Base-by-base conservation (phyloP, 192 early-diverging fungal species). In the Chytriomyces sp. region DNA sequence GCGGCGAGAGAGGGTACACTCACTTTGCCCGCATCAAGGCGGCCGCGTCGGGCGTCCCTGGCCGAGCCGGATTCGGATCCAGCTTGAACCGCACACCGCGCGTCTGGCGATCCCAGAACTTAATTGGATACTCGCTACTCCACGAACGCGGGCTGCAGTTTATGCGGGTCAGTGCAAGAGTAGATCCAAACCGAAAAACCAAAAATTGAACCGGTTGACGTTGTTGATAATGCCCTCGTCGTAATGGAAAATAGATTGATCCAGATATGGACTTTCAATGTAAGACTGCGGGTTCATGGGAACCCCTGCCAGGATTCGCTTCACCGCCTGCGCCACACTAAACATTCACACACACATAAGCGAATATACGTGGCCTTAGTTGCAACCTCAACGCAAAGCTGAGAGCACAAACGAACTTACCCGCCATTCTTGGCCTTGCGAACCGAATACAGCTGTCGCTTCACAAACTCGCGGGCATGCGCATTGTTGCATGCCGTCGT, bases 361-460 rank as follows among this genome's bases (percentile, higher is more conserved):
- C 0, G 25, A 52, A 7, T 26, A n/a, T n/a, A n/a, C n/a, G n/a
- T n/a, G n/a, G n/a, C n/a, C n/a, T n/a, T n/a, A n/a, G n/a, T n/a
- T n/a, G n/a, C n/a, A n/a, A n/a, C n/a, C n/a, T n/a, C n/a, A n/a
- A n/a, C n/a, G n/a, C n/a, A n/a, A n/a, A n/a, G n/a, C n/a, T n/a
- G n/a, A n/a, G n/a, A n/a, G n/a, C n/a, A n/a, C n/a, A n/a, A n/a
- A n/a, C n/a, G 25, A 25, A 62, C 73, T 71, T 82, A 92, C 88
- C 91, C 91, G 77, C 91, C 91, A 64, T 90, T 91, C 28, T 80
- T 77, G 7, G 91, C 86, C 73, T 93, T 87, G 40, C 84, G 74
- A 40, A 92, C 78, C 6, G 81, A 74, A 55, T 85, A 74, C 8
- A 89, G 75, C 30, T 86, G 80, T 59, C 80, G 85, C 33, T 77